Evolutionary conservation across 805 yeast species (phyloP), one percentile per base, ranked within the genome.

Genomic region (Monosporozyma yasuniensis): DNA sequence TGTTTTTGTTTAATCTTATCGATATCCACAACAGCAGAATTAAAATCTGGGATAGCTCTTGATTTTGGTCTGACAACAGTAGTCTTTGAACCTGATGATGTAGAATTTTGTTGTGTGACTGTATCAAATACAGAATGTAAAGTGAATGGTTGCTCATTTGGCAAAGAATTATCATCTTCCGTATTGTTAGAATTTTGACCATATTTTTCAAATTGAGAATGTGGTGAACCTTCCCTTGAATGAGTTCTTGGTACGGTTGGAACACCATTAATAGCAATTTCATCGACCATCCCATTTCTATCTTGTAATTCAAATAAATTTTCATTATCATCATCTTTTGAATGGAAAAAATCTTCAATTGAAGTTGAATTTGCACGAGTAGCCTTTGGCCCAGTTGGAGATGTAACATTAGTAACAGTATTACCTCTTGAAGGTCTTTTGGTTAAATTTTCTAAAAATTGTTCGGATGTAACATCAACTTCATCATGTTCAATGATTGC

Each of bases 261-360:
- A 28, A 25, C 25, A 18, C 16, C 16, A 28, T 43, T 43, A 6
- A 28, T 43, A 6, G 37, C 34, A 18, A 18, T 28, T 19, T 43
- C 46, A 18, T 43, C 35, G 9, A 39, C 42, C 42, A 39, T 39
- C 7, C 42, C 42, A 16, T 43, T 18, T 22, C n/a, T 39, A 39
- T 39, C 42, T 28, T 28, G 35, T 25, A 28, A 25, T 42, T 16
- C 28, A 10, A 23, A 25, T 6, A 25, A 18, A 19, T 28, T 19
- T 11, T 43, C 46, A 18, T 10, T 8, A 18, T 11, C 27, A 18
- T 11, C 27, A 27, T 42, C 45, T 4, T 28, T 43, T 46, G 67
- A 64, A 50, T 72, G 71, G 58, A 80, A 79, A 57, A 79, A 78
- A 42, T 78, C 81, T 55, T 78, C 79, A 1, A 76, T 78, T 0